Conservation (phyloP, 352 stramenopile genomes). For the Phytophthora tentaculata region DNA sequence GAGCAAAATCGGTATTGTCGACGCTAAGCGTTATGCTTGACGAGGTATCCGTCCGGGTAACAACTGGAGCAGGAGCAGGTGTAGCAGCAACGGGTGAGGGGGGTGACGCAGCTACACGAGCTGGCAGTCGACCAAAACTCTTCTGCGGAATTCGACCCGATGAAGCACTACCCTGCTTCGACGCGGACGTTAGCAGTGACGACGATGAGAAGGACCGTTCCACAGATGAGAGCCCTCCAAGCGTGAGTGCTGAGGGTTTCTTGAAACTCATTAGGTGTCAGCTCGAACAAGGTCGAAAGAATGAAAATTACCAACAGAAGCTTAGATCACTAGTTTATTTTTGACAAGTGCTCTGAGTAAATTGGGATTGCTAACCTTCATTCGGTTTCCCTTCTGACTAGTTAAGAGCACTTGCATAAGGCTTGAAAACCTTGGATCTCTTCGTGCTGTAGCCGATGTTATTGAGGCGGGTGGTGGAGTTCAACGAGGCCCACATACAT, state of each 20-base stretch:
- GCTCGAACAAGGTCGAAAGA: not conserved
- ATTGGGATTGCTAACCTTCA: conserved; percentile 23
- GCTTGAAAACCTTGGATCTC: not conserved
- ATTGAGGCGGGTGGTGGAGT: conserved; percentile 65
- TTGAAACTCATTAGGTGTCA: conserved; percentile 1
- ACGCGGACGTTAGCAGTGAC: conserved; percentile 16
- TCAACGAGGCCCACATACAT: conserved; percentile 72
- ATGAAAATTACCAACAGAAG: not conserved
- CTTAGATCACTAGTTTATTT: conserved; percentile 17
- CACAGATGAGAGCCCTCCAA: conserved; percentile 2
- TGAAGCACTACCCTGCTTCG: conserved; percentile 13
- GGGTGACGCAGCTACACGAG: conserved; percentile 15
- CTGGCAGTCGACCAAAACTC: conserved; percentile 29
- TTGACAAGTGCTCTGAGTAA: conserved; percentile 24
- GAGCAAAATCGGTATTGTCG: conserved; percentile 8
- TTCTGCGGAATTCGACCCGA: conserved; percentile 20
- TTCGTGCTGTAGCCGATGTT: not conserved
- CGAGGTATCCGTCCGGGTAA: not conserved
- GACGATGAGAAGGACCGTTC: conserved; percentile 29
- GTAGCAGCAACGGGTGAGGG: conserved; percentile 3
- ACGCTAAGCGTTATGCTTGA: conserved; percentile 1
- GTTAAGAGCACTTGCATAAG: not conserved
- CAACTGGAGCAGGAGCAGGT: not conserved
- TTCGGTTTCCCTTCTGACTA: conserved; percentile 31
- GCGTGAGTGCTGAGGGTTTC: conserved; percentile 6